Evolutionary conservation across 2,329 filamentous ascomycete species (phyloP).

Genomic region (Fusarium tupiense): DNA sequence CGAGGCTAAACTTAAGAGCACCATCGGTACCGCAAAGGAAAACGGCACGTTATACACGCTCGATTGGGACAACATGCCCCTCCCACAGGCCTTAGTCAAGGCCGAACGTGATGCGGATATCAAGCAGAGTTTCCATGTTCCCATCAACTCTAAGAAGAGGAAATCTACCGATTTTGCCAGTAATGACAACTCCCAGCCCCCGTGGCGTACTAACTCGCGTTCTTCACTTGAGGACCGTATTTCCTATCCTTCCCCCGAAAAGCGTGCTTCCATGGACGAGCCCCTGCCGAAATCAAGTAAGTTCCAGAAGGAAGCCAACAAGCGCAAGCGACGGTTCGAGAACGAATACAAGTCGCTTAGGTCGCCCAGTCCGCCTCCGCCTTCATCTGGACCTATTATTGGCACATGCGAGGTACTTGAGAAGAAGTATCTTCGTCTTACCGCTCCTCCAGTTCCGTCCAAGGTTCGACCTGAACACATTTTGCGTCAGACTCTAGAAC

Average conservation of each 20-base stretch:
- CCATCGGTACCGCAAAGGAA: conserved; percentile 85
- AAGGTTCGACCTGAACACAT: conserved; percentile 86
- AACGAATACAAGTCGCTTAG: conserved; percentile 67
- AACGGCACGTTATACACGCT: conserved; percentile 74
- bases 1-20: conserved; percentile 83
- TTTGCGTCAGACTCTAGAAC: conserved; percentile 83
- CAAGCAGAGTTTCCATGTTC: conserved; percentile 46
- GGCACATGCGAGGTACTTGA: conserved; percentile 86
- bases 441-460: conserved; percentile 86
- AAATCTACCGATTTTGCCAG: conserved; percentile 76
- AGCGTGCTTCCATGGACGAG: conserved; percentile 57
- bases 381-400: conserved; percentile 77
- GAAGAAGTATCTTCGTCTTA: conserved; percentile 95
- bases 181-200: conserved; percentile 66
- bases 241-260: conserved; percentile 63
- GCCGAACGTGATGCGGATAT: conserved; percentile 69
- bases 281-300: conserved; percentile 75
- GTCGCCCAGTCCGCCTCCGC: conserved; percentile 66
- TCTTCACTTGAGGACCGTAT: conserved; percentile 78
- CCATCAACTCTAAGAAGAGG: conserved; percentile 74
- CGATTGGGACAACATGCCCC: conserved; percentile 84
- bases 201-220: conserved; percentile 77
- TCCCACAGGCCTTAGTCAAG: conserved; percentile 86
- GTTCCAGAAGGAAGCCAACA: conserved; percentile 90
- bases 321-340: conserved; percentile 88